These are phyloP conservation scores for Cichorium intybus DNA, from an alignment of 140 eudicot species.

Conservation along the genomic window DNA sequence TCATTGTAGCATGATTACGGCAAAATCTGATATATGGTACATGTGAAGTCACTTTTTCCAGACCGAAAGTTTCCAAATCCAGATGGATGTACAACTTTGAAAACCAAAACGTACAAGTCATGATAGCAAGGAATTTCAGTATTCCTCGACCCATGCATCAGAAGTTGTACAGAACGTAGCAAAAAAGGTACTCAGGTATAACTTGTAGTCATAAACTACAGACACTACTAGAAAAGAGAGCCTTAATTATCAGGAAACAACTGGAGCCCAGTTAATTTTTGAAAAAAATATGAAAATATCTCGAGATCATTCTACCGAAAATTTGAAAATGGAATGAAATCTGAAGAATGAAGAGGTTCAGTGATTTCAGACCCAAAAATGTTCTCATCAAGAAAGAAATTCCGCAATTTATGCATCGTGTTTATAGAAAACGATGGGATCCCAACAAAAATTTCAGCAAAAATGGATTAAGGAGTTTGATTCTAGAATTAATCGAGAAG, in stretches of 20 bases:
- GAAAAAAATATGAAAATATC: background rate
- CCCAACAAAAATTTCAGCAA: background rate
- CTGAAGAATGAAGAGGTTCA: background rate
- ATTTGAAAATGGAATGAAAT: background rate
- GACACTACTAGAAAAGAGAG: constrained; percentile 19
- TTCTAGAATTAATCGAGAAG: background rate
- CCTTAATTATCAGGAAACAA: constrained; percentile 20
- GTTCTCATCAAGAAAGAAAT: background rate
- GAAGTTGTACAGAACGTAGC: constrained; percentile 24
- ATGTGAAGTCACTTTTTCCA: background rate
- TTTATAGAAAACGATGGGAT: background rate
- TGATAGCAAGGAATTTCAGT: background rate
- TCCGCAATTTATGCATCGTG: background rate
- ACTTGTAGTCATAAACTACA: background rate
- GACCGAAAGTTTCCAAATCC: background rate
- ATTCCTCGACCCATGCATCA: constrained; percentile 11
- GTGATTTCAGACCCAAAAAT: background rate
- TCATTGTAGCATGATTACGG: background rate
- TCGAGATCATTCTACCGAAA: background rate
- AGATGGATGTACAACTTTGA: constrained; percentile 10
- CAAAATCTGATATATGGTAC: no score
- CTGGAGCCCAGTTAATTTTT: constrained; percentile 9
- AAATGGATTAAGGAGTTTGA: background rate
- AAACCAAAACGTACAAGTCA: background rate
- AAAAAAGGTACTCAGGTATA: constrained; percentile 16